These are phyloP conservation scores for Nannochloropsis oceanica DNA, from an alignment of 108 stramenopile genomes.

Conservation along the genomic window DNA sequence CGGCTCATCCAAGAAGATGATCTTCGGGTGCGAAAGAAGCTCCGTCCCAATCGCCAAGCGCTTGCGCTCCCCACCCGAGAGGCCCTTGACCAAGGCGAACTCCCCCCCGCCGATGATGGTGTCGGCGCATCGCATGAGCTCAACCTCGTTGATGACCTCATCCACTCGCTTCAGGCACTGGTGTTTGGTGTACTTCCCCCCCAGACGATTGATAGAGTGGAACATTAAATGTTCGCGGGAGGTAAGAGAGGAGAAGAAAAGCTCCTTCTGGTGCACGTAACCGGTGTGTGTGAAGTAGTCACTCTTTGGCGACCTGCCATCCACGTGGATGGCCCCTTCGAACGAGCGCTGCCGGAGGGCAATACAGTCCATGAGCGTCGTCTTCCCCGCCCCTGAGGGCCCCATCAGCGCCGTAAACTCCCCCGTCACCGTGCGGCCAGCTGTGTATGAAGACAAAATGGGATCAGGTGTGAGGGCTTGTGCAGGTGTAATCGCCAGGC, in stretches of 20 bases:
- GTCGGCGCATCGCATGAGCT: constrained; percentile 50
- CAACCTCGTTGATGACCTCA: constrained; percentile 53
- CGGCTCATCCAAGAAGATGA: constrained; percentile 45
- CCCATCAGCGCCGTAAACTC: constrained; percentile 2
- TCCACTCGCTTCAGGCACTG: constrained; percentile 29
- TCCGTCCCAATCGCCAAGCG: constrained; percentile 33
- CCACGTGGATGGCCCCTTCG: background rate
- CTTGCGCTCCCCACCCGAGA: constrained; percentile 36
- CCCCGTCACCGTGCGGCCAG: background rate
- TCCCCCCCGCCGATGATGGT: constrained; percentile 43
- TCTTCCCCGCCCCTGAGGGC: background rate
- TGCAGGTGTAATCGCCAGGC: no score
- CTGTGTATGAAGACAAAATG: background rate
- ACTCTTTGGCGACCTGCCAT: background rate
- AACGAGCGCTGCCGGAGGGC: background rate
- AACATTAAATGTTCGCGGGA: background rate
- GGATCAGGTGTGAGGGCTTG: no score
- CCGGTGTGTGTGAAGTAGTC: background rate
- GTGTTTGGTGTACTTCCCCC: background rate
- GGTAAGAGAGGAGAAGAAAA: background rate
- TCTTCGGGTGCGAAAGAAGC: constrained; percentile 34
- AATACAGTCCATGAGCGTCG: background rate
- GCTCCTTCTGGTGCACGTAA: background rate
- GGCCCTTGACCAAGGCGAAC: constrained; percentile 25
- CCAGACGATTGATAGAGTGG: background rate